A percentile compares a stretch with the other conserved stretches of the same genome.
Conservation (phyloP, 2,329 filamentous ascomycete species). For the Alternaria sp. region DNA sequence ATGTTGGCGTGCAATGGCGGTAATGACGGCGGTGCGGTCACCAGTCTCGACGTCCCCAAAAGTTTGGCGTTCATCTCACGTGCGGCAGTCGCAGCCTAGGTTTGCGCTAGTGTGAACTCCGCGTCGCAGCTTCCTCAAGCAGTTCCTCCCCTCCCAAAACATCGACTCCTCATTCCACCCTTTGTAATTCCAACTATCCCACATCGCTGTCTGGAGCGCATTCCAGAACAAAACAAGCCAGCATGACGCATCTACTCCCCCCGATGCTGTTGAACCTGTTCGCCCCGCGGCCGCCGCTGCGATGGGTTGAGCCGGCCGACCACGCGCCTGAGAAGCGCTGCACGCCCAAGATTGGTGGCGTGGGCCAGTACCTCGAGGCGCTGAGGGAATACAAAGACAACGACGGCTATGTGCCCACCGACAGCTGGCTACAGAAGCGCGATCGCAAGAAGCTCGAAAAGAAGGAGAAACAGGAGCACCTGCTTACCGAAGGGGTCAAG, state of each 20-base stretch:
- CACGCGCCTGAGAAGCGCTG: conserved; percentile 82
- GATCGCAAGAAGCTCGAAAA: conserved; percentile 86
- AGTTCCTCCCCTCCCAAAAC: conserved; percentile 7
- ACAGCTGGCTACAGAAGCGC: conserved; percentile 90
- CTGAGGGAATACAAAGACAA: conserved; percentile 80
- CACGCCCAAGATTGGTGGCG: conserved; percentile 74
- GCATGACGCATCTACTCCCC: conserved; percentile 96
- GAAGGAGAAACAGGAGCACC: conserved; percentile 70
- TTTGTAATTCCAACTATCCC: conserved; percentile 37
- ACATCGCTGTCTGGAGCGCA: conserved; percentile 42
- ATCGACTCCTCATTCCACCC: conserved; percentile 24
- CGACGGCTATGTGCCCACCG: conserved; percentile 79
- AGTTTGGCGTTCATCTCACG: conserved; percentile 38
- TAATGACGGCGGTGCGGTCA: conserved; percentile 10
- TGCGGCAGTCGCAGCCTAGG: conserved; percentile 28
- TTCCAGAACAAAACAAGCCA: conserved; percentile 41
- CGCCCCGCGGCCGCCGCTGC: conserved; percentile 88
- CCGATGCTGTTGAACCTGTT: conserved; percentile 93
- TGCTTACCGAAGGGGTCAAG: conserved; percentile 69
- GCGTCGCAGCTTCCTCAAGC: conserved; percentile 27
- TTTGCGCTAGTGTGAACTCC: conserved; percentile 33
- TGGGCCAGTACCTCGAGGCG: conserved; percentile 77
- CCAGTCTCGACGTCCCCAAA: conserved; percentile 13
- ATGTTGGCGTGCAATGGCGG: conserved; percentile 46
- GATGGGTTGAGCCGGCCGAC: conserved; percentile 86